These are phyloP conservation scores for Cystobasidium tubakii DNA, from an alignment of 768 basidiomycete genomes.

Conservation along the genomic window DNA sequence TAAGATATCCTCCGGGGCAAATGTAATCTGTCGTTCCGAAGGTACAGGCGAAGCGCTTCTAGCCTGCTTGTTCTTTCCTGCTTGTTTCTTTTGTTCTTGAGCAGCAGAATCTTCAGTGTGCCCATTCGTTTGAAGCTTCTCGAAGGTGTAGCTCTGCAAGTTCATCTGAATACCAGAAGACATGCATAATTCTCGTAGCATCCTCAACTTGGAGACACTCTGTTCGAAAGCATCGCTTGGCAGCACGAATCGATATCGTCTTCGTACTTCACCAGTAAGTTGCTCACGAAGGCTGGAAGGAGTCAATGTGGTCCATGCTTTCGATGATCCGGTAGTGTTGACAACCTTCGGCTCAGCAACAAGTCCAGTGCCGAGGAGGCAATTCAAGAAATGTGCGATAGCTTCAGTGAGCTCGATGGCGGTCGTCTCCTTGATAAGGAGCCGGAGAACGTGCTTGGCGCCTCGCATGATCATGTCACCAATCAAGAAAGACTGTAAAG, in stretches of 20 bases:
- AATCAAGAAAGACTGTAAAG: conserved; percentile 44
- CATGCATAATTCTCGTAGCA: conserved; percentile 51
- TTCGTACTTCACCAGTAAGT: conserved; percentile 48
- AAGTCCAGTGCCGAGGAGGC: conserved; percentile 50
- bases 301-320: conserved; percentile 49
- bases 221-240: conserved; percentile 45
- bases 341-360: conserved; percentile 48
- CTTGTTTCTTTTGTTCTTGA: conserved; percentile 38
- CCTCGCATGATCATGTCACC: conserved; percentile 53
- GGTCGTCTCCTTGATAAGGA: conserved; percentile 45
- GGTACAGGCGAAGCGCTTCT: conserved; percentile 43
- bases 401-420: conserved; percentile 44
- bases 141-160: conserved; percentile 50
- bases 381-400: conserved; percentile 54
- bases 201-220: conserved; percentile 48
- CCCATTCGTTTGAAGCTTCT: background rate
- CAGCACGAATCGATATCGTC: conserved; percentile 50
- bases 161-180: conserved; percentile 51
- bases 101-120: conserved; percentile 1
- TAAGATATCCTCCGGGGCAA: conserved; percentile 51
- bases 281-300: conserved; percentile 48
- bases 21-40: conserved; percentile 44
- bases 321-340: conserved; percentile 46
- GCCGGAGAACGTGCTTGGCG: conserved; percentile 51
- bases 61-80: conserved; percentile 44